Conservation (phyloP, 2,329 filamentous ascomycete species). For the Aspergillus sp. region DNA sequence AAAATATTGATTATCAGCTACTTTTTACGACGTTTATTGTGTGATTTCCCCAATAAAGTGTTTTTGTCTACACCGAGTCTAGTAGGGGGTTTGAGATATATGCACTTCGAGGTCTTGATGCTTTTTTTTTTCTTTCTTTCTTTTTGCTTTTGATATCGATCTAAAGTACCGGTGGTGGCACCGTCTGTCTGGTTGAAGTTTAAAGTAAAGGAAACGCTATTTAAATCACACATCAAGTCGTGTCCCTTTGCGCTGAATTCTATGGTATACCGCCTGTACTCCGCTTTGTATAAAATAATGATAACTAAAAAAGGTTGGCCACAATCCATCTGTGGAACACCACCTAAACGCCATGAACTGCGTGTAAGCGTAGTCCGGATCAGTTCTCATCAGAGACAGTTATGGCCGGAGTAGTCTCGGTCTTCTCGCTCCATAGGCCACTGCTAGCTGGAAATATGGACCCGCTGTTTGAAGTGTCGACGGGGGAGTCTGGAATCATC, state of each 20-base stretch:
- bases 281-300: background rate
- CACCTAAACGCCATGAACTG: background rate
- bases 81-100: background rate
- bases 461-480: slow-evolving; percentile 22
- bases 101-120: background rate
- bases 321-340: background rate
- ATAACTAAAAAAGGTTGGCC: background rate
- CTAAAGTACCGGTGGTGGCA: background rate
- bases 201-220: background rate
- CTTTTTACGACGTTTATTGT: background rate
- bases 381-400: slow-evolving; percentile 3
- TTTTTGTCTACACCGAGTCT: background rate
- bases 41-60: too few species aligned
- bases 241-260: slow-evolving; percentile 9
- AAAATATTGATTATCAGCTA: too few species aligned
- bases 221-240: slow-evolving; percentile 13
- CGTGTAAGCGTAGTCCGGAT: background rate
- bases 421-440: slow-evolving; percentile 26
- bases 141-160: background rate
- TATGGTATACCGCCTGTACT: slow-evolving; percentile 4
- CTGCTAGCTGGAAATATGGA: slow-evolving; percentile 31
- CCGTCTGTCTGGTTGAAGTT: background rate
- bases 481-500: slow-evolving; percentile 14
- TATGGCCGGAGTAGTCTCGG: slow-evolving; percentile 12
- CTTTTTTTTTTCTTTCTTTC: background rate